A percentile compares a stretch with the other conserved stretches of the same genome.
phyloP scores from a whole-genome alignment of 2,329 filamentous ascomycete species.

The Claviceps quebecensis region DNA sequence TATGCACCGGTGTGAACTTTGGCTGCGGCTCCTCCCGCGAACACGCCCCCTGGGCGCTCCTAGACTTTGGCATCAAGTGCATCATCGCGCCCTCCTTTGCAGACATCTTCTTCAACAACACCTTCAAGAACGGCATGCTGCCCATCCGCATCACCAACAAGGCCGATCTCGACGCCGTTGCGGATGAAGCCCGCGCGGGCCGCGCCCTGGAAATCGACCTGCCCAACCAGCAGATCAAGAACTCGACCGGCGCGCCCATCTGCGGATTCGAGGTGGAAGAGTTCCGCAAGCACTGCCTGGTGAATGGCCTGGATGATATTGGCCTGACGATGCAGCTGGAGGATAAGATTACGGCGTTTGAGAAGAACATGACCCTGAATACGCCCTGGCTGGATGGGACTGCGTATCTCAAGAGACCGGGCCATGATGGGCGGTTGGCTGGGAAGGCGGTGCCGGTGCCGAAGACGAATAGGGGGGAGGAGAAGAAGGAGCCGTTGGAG shows the following conservation, averaged over 20 bases:
- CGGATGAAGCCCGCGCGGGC: slow-evolving; percentile 63
- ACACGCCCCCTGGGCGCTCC: slow-evolving; percentile 91
- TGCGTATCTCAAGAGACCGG: slow-evolving; percentile 52
- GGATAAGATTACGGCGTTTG: slow-evolving; percentile 74
- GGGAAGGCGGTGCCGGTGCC: slow-evolving; percentile 57
- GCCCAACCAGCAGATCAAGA: slow-evolving; percentile 68
- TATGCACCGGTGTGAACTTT: slow-evolving; percentile 87
- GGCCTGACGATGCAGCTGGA: slow-evolving; percentile 87
- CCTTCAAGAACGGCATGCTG: slow-evolving; percentile 99
- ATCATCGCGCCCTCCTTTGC: slow-evolving; percentile 72
- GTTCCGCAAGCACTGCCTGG: slow-evolving; percentile 85
- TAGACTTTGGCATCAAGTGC: slow-evolving; percentile 92
- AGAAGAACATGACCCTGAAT: slow-evolving; percentile 58
- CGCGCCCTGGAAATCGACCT: slow-evolving; percentile 83
- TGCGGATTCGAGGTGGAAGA: slow-evolving; percentile 76
- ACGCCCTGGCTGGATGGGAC: slow-evolving; percentile 88
- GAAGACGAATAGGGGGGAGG: slow-evolving; percentile 77
- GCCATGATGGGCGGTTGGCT: slow-evolving; percentile 39
- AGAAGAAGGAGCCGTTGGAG: slow-evolving; percentile 72
- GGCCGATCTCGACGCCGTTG: slow-evolving; percentile 52
- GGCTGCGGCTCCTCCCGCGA: slow-evolving; percentile 87
- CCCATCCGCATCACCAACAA: slow-evolving; percentile 63
- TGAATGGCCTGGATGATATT: slow-evolving; percentile 92
- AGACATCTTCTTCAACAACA: slow-evolving; percentile 96
- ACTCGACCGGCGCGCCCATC: slow-evolving; percentile 58